These are phyloP conservation scores for Exophiala alcalophila DNA, from an alignment of 2,329 filamentous ascomycete genomes.

Conservation along the genomic window DNA sequence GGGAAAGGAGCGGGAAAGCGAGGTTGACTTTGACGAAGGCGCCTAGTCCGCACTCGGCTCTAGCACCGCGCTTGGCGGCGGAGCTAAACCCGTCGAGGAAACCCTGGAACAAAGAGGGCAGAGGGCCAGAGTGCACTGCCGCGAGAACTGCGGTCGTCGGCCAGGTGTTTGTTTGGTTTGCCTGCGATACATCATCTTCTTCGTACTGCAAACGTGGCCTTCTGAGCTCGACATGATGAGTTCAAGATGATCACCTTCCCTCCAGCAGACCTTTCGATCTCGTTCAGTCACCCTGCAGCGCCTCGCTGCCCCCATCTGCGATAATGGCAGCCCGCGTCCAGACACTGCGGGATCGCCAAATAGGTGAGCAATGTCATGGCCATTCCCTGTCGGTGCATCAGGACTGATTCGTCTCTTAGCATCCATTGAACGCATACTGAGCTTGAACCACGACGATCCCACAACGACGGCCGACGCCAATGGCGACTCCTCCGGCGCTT, in stretches of 20 bases:
- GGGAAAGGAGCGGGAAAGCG: slow-evolving; percentile 7
- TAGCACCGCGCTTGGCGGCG: too few species aligned
- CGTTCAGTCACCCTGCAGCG: background rate
- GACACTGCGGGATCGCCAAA: slow-evolving; percentile 68
- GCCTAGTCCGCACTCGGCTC: slow-evolving; percentile 38
- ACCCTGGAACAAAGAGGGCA: slow-evolving; percentile 1
- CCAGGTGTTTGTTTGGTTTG: too few species aligned
- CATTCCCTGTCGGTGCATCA: slow-evolving; percentile 29
- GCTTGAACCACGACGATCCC: slow-evolving; percentile 70
- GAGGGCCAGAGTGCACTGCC: slow-evolving; percentile 1
- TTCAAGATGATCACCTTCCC: slow-evolving; percentile 8
- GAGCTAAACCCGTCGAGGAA: slow-evolving; percentile 1
- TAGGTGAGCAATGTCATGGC: slow-evolving; percentile 51
- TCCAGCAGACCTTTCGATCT: background rate
- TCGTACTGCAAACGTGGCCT: slow-evolving; percentile 8
- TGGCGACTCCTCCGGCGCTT: slow-evolving; percentile 37
- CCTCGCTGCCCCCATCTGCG: background rate
- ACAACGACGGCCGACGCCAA: slow-evolving; percentile 3
- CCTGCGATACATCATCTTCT: background rate
- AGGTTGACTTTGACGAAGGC: slow-evolving; percentile 21
- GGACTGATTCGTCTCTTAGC: slow-evolving; percentile 51
- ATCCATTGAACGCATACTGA: slow-evolving; percentile 92
- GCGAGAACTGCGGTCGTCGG: too few species aligned
- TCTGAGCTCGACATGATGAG: slow-evolving; percentile 1
- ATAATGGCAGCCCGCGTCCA: slow-evolving; percentile 35